Percentiles rank a stretch among this genome's conserved stretches.
phyloP scores from a whole-genome alignment of 306 rosid species.

The Trichosanthes cucumerina region DNA sequence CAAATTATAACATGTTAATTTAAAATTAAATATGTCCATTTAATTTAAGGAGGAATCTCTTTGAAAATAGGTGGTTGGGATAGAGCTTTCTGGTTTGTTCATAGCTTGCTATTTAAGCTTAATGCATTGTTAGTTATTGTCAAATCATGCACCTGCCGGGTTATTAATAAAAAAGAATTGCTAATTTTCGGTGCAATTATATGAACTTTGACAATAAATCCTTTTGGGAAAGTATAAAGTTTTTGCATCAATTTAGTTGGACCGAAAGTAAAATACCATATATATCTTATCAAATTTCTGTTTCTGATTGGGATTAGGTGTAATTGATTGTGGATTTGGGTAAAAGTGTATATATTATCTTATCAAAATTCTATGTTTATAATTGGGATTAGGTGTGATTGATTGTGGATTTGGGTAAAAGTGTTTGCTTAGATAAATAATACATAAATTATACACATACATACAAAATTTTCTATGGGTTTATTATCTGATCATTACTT shows the following conservation, averaged over 20 bases:
- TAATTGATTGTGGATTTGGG: neutral
- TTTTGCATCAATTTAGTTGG: neutral
- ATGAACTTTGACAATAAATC: neutral
- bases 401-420: neutral
- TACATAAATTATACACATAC: neutral
- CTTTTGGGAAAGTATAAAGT: neutral
- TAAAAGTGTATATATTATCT: neutral
- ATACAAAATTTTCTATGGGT: neutral
- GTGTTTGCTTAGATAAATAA: neutral
- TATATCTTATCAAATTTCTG: neutral
- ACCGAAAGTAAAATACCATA: neutral
- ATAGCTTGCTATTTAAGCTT: conserved; percentile 7
- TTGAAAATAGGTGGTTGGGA: conserved; percentile 4
- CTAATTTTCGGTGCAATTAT: neutral
- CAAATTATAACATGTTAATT: neutral
- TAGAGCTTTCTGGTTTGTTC: conserved; percentile 6
- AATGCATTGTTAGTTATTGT: neutral
- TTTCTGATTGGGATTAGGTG: neutral
- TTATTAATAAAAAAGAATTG: neutral
- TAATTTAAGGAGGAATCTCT: neutral
- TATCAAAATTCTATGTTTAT: too few species aligned
- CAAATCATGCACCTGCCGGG: conserved; percentile 4
- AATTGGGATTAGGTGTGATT: neutral
- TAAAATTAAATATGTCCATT: neutral
- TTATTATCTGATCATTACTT: neutral